A percentile compares a stretch with the other conserved stretches of the same genome.
Conservation (phyloP, 2,329 filamentous ascomycete species). For the Pseudopyrenochaeta lycopersici region DNA sequence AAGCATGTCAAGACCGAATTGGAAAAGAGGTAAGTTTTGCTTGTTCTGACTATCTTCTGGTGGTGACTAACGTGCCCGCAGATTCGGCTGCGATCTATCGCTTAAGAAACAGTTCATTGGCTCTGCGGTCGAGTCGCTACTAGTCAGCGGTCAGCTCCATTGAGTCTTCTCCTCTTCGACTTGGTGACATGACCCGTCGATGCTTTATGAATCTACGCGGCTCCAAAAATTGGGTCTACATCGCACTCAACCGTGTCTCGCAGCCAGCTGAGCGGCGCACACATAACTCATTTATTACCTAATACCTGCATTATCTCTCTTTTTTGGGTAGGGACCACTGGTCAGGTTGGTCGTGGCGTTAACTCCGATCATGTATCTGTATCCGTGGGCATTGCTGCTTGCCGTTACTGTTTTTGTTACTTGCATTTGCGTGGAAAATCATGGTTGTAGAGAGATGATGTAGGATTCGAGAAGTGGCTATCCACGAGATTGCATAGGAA, state of each 20-base stretch:
- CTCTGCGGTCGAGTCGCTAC: constrained; percentile 43
- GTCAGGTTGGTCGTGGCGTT: constrained; percentile 10
- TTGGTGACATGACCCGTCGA: constrained; percentile 6
- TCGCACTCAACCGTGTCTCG: background rate
- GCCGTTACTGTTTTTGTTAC: background rate
- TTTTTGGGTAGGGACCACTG: constrained; percentile 10
- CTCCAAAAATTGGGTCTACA: constrained; percentile 13
- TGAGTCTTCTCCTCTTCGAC: background rate
- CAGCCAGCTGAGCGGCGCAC: no score
- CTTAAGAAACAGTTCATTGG: constrained; percentile 87
- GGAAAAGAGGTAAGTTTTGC: constrained; percentile 69
- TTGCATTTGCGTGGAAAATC: background rate
- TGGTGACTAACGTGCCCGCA: constrained; percentile 29
- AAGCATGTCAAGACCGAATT: constrained; percentile 96
- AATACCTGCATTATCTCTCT: constrained; percentile 14
- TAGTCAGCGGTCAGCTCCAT: constrained; percentile 34
- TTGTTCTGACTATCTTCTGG: background rate
- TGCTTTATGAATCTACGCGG: constrained; percentile 28
- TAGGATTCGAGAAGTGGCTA: background rate
- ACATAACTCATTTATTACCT: constrained; percentile 3
- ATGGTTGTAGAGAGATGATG: background rate
- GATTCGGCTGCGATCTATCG: constrained; percentile 85
- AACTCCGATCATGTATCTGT: constrained; percentile 3
- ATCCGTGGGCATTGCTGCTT: constrained; percentile 3
- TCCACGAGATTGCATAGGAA: background rate